Evolutionary conservation across 495 filamentous ascomycete genomes (phyloP).

Genomic region (Bathelium albidoporum): DNA sequence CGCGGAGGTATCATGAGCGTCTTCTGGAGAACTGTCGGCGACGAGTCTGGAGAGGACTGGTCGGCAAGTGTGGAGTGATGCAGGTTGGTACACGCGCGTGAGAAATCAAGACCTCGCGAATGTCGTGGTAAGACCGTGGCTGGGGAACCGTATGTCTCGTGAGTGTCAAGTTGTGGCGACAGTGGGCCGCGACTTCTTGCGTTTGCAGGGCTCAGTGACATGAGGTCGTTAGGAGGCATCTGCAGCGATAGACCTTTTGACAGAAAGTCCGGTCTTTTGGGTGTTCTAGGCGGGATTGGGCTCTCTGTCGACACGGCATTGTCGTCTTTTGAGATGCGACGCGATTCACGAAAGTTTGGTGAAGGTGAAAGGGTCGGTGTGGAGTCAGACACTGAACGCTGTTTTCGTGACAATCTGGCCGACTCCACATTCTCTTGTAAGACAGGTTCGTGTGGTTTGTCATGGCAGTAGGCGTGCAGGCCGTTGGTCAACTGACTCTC

Average conservation of each 20-base stretch:
- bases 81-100: constrained; percentile 85
- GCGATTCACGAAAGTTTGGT: constrained; percentile 49
- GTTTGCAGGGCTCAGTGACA: constrained; percentile 42
- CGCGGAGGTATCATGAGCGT: constrained; percentile 67
- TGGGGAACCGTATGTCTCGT: constrained; percentile 72
- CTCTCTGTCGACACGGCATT: constrained; percentile 38
- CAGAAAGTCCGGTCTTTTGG: constrained; percentile 50
- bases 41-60: constrained; percentile 86
- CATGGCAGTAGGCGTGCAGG: constrained; percentile 2
- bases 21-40: constrained; percentile 70
- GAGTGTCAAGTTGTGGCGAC: constrained; percentile 75
- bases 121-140: constrained; percentile 76
- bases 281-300: constrained; percentile 32
- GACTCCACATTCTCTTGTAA: background rate
- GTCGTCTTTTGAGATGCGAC: constrained; percentile 70
- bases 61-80: constrained; percentile 91
- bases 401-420: constrained; percentile 19
- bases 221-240: constrained; percentile 50
- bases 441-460: background rate
- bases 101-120: constrained; percentile 81
- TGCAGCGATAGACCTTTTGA: constrained; percentile 60
- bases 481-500: constrained; percentile 2
- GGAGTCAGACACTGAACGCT: constrained; percentile 36
- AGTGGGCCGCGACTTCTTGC: constrained; percentile 57
- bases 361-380: constrained; percentile 47